Evolutionary conservation across 805 yeast species (phyloP).

Genomic region (Starmerella stellata): DNA sequence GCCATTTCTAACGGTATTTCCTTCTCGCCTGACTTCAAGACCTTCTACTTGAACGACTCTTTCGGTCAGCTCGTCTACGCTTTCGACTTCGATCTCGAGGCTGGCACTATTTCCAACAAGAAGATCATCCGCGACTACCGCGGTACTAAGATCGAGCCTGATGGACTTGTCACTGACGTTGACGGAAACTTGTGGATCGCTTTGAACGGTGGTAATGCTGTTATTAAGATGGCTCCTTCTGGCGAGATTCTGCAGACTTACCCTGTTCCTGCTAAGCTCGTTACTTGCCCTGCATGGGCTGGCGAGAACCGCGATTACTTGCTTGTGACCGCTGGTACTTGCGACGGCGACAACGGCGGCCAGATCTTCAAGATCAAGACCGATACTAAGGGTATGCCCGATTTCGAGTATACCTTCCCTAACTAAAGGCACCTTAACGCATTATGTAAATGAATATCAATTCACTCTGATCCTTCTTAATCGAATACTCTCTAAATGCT

Average conservation of each 20-base stretch:
- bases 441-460: no score
- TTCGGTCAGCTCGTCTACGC: conserved; percentile 31
- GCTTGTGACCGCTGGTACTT: conserved; percentile 19
- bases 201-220: conserved; percentile 16
- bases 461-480: no score
- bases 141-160: conserved; percentile 18
- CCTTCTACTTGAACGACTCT: conserved; percentile 38
- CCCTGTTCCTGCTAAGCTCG: conserved; percentile 14
- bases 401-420: conserved; percentile 17
- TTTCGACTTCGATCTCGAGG: conserved; percentile 27
- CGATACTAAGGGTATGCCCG: conserved; percentile 18
- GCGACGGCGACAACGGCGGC: conserved; percentile 20
- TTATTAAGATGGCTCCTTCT: conserved; percentile 16
- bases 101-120: conserved; percentile 24
- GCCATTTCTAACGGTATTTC: conserved; percentile 42
- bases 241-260: conserved; percentile 20
- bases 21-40: conserved; percentile 29
- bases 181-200: conserved; percentile 20
- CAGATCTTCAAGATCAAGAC: conserved; percentile 21
- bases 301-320: conserved; percentile 20
- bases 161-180: conserved; percentile 17
- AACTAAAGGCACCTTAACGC: no score
- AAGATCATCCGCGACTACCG: conserved; percentile 13
- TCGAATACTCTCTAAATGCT: no score
- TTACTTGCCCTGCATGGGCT: conserved; percentile 26